Evolutionary conservation across 2,329 filamentous ascomycete species (phyloP), one percentile per base, ranked within the genome.

Genomic region (Alternaria viburni): DNA sequence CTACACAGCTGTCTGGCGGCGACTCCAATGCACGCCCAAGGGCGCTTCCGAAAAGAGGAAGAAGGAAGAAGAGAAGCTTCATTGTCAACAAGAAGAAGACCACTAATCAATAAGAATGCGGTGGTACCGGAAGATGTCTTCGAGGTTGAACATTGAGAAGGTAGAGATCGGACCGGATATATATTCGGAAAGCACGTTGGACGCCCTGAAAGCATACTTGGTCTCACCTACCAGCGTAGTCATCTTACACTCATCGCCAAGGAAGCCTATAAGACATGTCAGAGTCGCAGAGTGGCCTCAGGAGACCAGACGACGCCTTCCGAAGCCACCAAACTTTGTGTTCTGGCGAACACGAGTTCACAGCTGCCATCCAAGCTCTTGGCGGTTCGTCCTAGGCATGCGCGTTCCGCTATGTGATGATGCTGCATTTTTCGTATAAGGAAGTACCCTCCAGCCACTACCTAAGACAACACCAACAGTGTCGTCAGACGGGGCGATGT

Each of bases 181-280:
- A 54, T 49, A 59, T 10, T 21, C 23, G 30, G n/a, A 30, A 47
- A 56, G 13, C 54, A 17, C 45, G 15, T 21, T 19, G 26, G 17
- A 51, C 30, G 21, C 43, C 23, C 17, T 17, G n/a, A 32, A 21
- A 25, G 57, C 15, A 26, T 44, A 19, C 25, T 49, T 44, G 25
- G 17, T 25, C 15, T 46, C 11, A 47, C 28, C 32, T 44, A 51
- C 36, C 30, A 46, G 21, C 17, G n/a, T 43, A 43, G n/a, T 44
- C 60, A 50, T 55, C 44, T 55, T 15, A 55, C 32, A 50, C 23
- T 36, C 28, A 23, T 54, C 19, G 47, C 54, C 66, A 62, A 59
- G 54, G 15, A 45, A 23, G 45, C 26, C 26, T 13, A 26, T 25
- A n/a, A 19, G n/a, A 65, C 19, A n/a, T 44, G 21, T 36, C 50